Conservation (phyloP, 805 yeast genomes). For the Yarrowia phangngaensis region DNA sequence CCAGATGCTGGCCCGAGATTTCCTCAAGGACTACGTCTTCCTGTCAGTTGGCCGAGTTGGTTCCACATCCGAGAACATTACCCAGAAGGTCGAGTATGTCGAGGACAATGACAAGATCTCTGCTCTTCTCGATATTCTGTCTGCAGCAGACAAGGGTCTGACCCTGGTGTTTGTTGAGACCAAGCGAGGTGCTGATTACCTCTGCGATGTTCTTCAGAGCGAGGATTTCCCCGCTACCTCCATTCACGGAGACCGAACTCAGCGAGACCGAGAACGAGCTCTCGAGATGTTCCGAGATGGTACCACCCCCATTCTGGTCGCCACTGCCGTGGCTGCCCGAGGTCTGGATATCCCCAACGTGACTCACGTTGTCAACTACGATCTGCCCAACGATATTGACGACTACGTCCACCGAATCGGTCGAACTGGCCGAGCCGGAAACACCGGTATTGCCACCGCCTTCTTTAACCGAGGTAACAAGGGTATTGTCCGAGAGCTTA, state of each 20-base stretch:
- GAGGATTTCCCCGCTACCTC: constrained; percentile 96
- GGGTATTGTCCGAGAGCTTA: constrained; percentile 80
- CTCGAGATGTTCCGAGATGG: constrained; percentile 91
- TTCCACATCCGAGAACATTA: constrained; percentile 96
- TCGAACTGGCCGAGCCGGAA: constrained; percentile 99
- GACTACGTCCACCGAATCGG: constrained; percentile 99
- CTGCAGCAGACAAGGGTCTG: constrained; percentile 77
- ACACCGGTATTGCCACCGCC: constrained; percentile 96
- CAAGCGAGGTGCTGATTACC: constrained; percentile 95
- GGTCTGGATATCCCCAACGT: constrained; percentile 99
- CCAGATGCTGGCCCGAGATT: constrained; percentile 95
- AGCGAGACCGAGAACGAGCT: constrained; percentile 96
- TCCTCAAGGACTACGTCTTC: constrained; percentile 92
- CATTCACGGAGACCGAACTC: constrained; percentile 98
- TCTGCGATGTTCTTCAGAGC: constrained; percentile 84
- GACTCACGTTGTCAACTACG: constrained; percentile 95
- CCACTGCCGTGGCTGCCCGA: constrained; percentile 99
- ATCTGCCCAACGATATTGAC: constrained; percentile 93
- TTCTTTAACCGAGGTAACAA: constrained; percentile 95
- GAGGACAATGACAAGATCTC: constrained; percentile 92
- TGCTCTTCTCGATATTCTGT: constrained; percentile 79
- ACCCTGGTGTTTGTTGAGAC: constrained; percentile 96
- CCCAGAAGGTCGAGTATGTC: constrained; percentile 87
- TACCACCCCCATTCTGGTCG: constrained; percentile 88
- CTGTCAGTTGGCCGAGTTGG: constrained; percentile 98